Evolutionary conservation across 345 rosid genomes (phyloP).

Genomic region (Salix dunnii): DNA sequence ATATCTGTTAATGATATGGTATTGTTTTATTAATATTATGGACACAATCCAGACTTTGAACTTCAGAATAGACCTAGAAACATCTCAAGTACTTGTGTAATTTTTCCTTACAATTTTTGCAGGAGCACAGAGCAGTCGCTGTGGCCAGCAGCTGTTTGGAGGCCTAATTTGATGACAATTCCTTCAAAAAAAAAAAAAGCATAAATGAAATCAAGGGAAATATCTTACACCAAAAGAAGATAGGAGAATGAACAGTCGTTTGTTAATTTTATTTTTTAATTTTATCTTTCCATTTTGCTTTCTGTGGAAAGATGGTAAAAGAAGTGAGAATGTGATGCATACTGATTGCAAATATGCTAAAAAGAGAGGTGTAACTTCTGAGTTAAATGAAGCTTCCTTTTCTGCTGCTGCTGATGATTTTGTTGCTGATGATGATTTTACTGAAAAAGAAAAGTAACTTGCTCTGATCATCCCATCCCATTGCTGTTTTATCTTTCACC

Average conservation of each 20-base stretch:
- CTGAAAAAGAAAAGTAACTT: conserved; percentile 25
- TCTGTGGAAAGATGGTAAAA: background rate
- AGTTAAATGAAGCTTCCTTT: conserved; percentile 19
- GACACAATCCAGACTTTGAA: background rate
- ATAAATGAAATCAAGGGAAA: background rate
- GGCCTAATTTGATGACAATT: background rate
- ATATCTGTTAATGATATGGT: background rate
- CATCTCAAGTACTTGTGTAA: background rate
- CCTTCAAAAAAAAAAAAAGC: background rate
- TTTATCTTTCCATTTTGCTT: background rate
- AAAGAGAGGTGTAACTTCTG: conserved; percentile 8
- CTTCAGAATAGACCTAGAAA: background rate
- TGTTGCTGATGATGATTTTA: conserved; percentile 20
- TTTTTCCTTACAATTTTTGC: background rate
- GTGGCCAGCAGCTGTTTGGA: background rate
- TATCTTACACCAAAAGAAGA: background rate
- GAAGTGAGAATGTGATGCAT: conserved; percentile 11
- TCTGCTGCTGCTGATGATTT: conserved; percentile 12
- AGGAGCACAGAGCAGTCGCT: background rate
- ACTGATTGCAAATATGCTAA: conserved; percentile 6
- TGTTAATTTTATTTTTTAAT: background rate
- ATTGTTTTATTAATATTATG: background rate
- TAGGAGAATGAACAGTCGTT: background rate
- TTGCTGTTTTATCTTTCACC: background rate
- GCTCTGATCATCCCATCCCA: conserved; percentile 7